Conservation (phyloP, 2,329 filamentous ascomycete species). For the Dothidotthia symphoricarpi region DNA sequence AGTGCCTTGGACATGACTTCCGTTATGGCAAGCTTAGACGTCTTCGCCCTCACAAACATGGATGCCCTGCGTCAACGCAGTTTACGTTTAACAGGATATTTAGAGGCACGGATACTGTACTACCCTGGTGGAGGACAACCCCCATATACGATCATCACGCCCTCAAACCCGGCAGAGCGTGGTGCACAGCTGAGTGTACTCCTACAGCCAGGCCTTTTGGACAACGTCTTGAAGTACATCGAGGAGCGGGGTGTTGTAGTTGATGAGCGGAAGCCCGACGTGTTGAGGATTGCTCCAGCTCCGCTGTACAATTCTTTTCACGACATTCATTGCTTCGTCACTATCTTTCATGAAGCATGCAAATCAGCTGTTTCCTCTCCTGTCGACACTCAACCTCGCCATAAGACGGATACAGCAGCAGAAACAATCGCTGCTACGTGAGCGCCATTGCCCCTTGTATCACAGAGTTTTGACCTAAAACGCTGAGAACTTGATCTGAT, state of each 20-base stretch:
- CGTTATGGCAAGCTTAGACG: constrained; percentile 68
- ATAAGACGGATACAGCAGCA: constrained; percentile 3
- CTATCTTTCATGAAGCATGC: constrained; percentile 54
- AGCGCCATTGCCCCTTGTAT: too few relatives aligned
- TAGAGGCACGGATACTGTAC: constrained; percentile 54
- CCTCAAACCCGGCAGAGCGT: constrained; percentile 63
- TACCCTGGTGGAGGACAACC: constrained; percentile 17
- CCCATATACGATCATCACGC: constrained; percentile 63
- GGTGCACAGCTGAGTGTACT: constrained; percentile 78
- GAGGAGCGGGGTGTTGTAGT: constrained; percentile 70
- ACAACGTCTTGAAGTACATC: constrained; percentile 63
- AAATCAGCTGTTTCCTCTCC: constrained; percentile 20
- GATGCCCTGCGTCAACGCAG: constrained; percentile 67
- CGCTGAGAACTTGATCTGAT: too few relatives aligned
- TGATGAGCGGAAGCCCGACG: constrained; percentile 81
- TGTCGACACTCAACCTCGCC: too few relatives aligned
- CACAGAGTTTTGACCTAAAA: too few relatives aligned
- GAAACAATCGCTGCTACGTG: constrained; percentile 13
- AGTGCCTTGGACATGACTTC: constrained; percentile 74
- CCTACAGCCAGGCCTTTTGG: constrained; percentile 66
- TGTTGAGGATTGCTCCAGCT: constrained; percentile 78
- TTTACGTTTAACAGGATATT: constrained; percentile 70
- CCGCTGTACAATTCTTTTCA: constrained; percentile 79
- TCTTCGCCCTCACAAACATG: constrained; percentile 74
- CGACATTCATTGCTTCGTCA: constrained; percentile 57